phyloP scores from a whole-genome alignment of 495 filamentous ascomycete species.

The Neurospora discreta region DNA sequence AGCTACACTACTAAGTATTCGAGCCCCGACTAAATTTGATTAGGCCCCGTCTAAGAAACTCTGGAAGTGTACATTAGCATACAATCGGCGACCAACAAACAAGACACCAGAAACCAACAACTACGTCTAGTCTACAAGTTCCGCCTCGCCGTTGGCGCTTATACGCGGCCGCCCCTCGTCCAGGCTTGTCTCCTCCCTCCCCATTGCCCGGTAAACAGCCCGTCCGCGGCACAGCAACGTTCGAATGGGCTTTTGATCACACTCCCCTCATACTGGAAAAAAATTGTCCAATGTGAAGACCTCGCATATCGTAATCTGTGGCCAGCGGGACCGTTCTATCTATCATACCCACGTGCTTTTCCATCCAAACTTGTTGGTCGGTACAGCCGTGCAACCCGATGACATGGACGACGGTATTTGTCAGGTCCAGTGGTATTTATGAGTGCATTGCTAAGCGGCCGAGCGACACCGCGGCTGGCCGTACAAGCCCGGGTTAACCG shows the following conservation, averaged over 20 bases:
- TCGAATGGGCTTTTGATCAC: neutral
- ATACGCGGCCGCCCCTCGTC: neutral
- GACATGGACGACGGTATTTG: neutral
- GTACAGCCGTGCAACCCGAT: neutral
- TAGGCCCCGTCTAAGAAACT: neutral
- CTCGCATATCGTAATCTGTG: neutral
- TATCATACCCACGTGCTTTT: neutral
- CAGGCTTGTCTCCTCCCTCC: neutral
- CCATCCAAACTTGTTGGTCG: neutral
- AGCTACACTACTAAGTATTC: neutral
- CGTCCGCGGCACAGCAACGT: neutral
- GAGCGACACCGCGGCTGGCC: neutral
- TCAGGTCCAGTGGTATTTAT: neutral
- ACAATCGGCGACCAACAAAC: neutral
- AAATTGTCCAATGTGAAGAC: neutral
- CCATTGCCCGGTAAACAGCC: neutral
- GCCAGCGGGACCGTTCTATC: neutral
- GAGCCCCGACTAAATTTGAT: neutral
- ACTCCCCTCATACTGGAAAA: neutral
- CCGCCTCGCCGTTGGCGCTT: neutral
- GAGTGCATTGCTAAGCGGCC: neutral
- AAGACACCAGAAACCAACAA: neutral
- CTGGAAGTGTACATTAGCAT: neutral
- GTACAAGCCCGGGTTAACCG: neutral
- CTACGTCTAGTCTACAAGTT: too few relatives aligned